Evolutionary conservation across 1,139 yeast genomes (phyloP).

Genomic region (Pichia cactophila): DNA sequence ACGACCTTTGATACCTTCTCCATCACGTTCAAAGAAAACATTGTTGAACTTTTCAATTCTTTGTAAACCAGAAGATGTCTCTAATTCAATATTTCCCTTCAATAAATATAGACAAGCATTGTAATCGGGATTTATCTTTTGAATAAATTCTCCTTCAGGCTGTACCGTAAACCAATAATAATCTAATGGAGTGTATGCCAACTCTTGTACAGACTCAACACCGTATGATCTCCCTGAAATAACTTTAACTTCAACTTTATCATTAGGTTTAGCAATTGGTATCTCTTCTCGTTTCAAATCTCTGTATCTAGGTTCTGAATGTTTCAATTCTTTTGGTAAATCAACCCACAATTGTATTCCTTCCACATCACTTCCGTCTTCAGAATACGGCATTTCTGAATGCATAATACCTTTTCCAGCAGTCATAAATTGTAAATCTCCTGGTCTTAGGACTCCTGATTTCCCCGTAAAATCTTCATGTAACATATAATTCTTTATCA

Average conservation of each 20-base stretch:
- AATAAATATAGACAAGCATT: slow-evolving; percentile 69
- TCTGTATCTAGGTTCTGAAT: slow-evolving; percentile 70
- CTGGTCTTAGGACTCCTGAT: slow-evolving; percentile 68
- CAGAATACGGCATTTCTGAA: slow-evolving; percentile 69
- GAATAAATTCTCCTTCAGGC: slow-evolving; percentile 63
- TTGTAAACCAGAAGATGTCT: slow-evolving; percentile 29
- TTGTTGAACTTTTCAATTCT: slow-evolving; percentile 41
- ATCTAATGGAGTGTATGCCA: slow-evolving; percentile 81
- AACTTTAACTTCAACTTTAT: slow-evolving; percentile 60
- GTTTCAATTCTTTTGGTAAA: slow-evolving; percentile 63
- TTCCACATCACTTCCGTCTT: slow-evolving; percentile 48
- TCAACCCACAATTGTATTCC: slow-evolving; percentile 95
- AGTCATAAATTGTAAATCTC: slow-evolving; percentile 92
- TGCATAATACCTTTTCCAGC: slow-evolving; percentile 89
- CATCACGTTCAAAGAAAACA: slow-evolving; percentile 61
- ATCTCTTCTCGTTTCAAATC: slow-evolving; percentile 70
- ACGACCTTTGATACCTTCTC: slow-evolving; percentile 46
- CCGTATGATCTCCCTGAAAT: slow-evolving; percentile 78
- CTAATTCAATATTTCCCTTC: slow-evolving; percentile 48
- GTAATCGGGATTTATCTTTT: slow-evolving; percentile 53
- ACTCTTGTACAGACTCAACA: slow-evolving; percentile 59
- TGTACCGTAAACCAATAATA: slow-evolving; percentile 61
- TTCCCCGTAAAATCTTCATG: slow-evolving; percentile 91
- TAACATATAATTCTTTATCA: slow-evolving; percentile 69
- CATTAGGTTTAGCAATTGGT: slow-evolving; percentile 61